A percentile compares a stretch with the other conserved stretches of the same genome.
These are phyloP conservation scores for Phlyctochytrium arcticum DNA, from an alignment of 192 early-diverging fungal genomes.

Conservation along the genomic window DNA sequence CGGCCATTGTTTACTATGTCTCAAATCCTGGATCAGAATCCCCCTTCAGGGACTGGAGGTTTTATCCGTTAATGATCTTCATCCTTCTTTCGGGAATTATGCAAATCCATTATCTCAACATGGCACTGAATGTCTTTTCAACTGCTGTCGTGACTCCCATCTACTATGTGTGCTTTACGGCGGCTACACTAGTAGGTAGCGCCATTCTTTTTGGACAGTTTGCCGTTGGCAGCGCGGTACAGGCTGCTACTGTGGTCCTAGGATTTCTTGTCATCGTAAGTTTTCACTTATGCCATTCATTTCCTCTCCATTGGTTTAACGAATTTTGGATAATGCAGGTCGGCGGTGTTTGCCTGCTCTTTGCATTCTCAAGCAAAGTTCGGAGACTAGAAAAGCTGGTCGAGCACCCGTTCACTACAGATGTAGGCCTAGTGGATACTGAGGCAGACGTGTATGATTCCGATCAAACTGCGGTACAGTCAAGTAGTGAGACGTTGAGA, in stretches of 20 bases:
- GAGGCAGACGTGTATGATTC: too few relatives aligned
- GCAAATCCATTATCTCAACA: constrained; percentile 71
- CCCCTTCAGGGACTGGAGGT: constrained; percentile 60
- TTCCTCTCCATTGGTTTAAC: background rate
- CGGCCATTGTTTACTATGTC: constrained; percentile 58
- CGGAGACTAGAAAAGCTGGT: background rate
- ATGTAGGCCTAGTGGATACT: background rate
- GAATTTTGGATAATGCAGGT: constrained; percentile 4
- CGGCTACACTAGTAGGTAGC: constrained; percentile 59
- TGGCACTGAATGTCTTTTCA: constrained; percentile 64
- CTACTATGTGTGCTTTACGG: constrained; percentile 73
- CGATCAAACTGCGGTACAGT: too few relatives aligned
- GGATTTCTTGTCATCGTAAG: constrained; percentile 52
- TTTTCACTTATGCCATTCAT: background rate
- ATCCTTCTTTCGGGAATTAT: constrained; percentile 46
- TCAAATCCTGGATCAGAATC: constrained; percentile 22
- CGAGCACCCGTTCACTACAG: background rate
- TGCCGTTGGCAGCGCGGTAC: constrained; percentile 23
- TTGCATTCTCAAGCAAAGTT: constrained; percentile 23
- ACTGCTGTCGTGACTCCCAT: constrained; percentile 72
- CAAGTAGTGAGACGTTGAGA: too few relatives aligned
- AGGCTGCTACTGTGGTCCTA: constrained; percentile 28
- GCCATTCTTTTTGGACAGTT: constrained; percentile 65
- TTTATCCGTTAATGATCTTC: constrained; percentile 60
- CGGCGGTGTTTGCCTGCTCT: constrained; percentile 45